Conservation (phyloP, 169 alveolate genomes). For the Cryptosporidium meleagridis region DNA sequence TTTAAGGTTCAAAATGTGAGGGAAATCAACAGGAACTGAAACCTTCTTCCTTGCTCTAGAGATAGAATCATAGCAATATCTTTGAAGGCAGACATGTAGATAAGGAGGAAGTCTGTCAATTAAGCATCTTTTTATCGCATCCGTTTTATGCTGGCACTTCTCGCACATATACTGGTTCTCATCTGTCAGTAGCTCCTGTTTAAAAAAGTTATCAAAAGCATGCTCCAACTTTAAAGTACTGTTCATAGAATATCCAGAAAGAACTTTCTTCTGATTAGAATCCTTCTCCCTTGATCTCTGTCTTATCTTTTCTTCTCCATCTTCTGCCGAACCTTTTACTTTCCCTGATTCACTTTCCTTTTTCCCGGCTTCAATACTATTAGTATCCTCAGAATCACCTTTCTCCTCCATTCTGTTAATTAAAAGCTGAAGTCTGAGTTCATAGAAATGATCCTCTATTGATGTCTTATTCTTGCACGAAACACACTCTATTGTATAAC, state of each 20-base stretch:
- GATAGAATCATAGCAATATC: conserved; percentile 50
- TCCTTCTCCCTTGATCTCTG: conserved; percentile 4
- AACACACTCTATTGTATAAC: conserved; percentile 46
- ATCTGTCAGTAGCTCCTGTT: conserved; percentile 68
- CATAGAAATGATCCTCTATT: conserved; percentile 68
- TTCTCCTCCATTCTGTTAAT: background rate
- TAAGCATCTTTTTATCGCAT: conserved; percentile 51
- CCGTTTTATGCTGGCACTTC: conserved; percentile 47
- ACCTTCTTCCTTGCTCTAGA: conserved; percentile 60
- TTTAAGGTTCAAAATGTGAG: conserved; percentile 12
- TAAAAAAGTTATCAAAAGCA: conserved; percentile 69
- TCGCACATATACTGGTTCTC: conserved; percentile 73
- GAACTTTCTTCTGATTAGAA: background rate
- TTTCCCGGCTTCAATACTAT: background rate
- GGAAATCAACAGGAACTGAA: conserved; percentile 65
- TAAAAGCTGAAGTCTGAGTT: conserved; percentile 55
- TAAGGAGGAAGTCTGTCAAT: conserved; percentile 53
- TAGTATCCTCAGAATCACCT: background rate
- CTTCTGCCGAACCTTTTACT: background rate
- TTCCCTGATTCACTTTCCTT: background rate
- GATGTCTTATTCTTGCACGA: conserved; percentile 52
- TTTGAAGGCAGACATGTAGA: conserved; percentile 71
- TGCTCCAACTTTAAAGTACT: conserved; percentile 14
- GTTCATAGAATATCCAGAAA: background rate
- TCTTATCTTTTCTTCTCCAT: background rate